These are phyloP conservation scores for Drechslera avenae DNA, from an alignment of 2,329 filamentous ascomycete species.

Conservation along the genomic window DNA sequence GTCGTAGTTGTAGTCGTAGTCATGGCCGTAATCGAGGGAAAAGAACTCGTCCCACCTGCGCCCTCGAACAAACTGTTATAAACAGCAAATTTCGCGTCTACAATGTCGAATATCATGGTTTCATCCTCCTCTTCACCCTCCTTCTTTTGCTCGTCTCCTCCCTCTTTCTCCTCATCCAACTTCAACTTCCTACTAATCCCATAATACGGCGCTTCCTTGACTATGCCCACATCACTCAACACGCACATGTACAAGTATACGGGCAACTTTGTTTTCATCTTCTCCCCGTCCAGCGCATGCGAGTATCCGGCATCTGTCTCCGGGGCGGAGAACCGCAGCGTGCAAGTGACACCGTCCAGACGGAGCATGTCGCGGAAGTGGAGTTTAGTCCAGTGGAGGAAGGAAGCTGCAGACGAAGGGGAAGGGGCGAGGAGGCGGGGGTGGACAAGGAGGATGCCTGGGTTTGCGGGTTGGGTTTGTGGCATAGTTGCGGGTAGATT, in stretches of 20 bases:
- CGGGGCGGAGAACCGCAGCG: background rate
- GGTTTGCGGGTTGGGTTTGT: background rate
- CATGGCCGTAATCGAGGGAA: no score
- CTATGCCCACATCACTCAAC: background rate
- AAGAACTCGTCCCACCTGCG: background rate
- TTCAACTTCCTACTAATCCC: slow-evolving; percentile 3
- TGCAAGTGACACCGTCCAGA: background rate
- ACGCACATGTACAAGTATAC: slow-evolving; percentile 2
- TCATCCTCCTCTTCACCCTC: background rate
- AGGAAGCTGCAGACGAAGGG: background rate
- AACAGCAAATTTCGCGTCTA: slow-evolving; percentile 1
- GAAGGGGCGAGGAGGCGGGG: slow-evolving; percentile 13
- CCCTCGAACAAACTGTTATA: background rate
- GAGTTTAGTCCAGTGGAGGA: slow-evolving; percentile 28
- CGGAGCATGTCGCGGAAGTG: slow-evolving; percentile 27
- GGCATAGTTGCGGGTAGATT: background rate
- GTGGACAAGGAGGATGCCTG: slow-evolving; percentile 22
- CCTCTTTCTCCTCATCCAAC: background rate
- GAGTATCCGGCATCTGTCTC: background rate
- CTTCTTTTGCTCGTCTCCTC: background rate
- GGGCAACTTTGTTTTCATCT: background rate
- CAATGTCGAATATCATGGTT: slow-evolving; percentile 4
- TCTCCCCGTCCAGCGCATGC: background rate
- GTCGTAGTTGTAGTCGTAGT: no score
- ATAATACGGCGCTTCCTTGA: slow-evolving; percentile 2